Percentiles rank a stretch among this genome's conserved stretches.
phyloP scores from a whole-genome alignment of 345 rosid genomes.

The Trapa incisa region DNA sequence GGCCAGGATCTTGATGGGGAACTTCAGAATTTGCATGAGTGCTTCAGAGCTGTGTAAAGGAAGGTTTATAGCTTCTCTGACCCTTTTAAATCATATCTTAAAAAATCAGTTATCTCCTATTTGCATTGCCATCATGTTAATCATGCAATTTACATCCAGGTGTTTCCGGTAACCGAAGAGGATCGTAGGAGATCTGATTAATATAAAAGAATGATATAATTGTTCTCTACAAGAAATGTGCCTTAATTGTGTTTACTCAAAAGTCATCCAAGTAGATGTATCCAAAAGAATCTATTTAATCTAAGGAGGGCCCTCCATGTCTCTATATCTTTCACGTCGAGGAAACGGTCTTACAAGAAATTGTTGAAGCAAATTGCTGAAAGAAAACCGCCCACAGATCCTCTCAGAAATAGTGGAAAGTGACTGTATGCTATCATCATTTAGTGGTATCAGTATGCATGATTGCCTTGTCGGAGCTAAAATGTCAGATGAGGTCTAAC shows the following conservation, averaged over 20 bases:
- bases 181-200: constrained; percentile 88
- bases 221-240: constrained; percentile 39
- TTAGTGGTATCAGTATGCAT: background rate
- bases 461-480: background rate
- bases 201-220: constrained; percentile 79
- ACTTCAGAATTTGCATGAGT: constrained; percentile 56
- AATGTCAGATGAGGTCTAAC: background rate
- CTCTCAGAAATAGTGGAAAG: constrained; percentile 44
- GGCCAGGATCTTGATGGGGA: constrained; percentile 77
- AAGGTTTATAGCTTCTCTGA: constrained; percentile 28
- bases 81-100: background rate
- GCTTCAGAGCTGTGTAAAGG: constrained; percentile 57
- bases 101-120: background rate
- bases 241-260: background rate
- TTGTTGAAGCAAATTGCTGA: constrained; percentile 61
- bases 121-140: background rate
- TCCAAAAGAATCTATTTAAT: background rate
- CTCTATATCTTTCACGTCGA: constrained; percentile 15
- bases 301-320: background rate
- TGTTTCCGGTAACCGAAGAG: constrained; percentile 52
- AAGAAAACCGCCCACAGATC: constrained; percentile 62
- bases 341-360: constrained; percentile 59
- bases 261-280: background rate
- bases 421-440: constrained; percentile 18
- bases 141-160: background rate